Evolutionary conservation across 2,329 filamentous ascomycete genomes (phyloP).

Genomic region (Fusarium secorum): DNA sequence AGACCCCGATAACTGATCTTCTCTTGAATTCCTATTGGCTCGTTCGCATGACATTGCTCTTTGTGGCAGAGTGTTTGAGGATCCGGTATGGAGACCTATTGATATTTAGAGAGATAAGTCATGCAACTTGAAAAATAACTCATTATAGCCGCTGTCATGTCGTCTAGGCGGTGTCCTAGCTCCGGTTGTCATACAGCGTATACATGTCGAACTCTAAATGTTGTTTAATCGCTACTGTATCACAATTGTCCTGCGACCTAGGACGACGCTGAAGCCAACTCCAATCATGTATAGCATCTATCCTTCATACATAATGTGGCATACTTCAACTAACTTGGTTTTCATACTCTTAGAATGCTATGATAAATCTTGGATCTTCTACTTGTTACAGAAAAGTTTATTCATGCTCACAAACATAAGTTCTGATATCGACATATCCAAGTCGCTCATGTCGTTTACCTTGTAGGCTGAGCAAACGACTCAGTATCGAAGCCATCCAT

Average conservation of each 20-base stretch:
- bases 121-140: not conserved
- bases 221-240: not conserved
- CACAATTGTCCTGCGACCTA: not conserved
- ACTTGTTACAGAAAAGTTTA: not conserved
- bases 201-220: no score
- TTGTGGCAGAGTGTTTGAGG: not conserved
- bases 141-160: rapidly evolving
- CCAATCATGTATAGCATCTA: no score
- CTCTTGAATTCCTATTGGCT: not conserved
- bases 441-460: not conserved
- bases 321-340: no score
- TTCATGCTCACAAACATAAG: not conserved
- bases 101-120: rapidly evolving
- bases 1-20: not conserved
- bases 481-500: not conserved
- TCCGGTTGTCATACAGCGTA: not conserved
- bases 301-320: no score
- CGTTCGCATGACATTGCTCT: not conserved
- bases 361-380: not conserved
- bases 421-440: not conserved
- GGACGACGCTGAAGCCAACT: not conserved
- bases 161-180: rapidly evolving
- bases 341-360: no score
- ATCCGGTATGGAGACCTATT: no score
- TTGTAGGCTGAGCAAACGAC: not conserved